A percentile compares a stretch with the other conserved stretches of the same genome.
phyloP scores from a whole-genome alignment of 805 yeast species.

The Ogataea salicorniae region DNA sequence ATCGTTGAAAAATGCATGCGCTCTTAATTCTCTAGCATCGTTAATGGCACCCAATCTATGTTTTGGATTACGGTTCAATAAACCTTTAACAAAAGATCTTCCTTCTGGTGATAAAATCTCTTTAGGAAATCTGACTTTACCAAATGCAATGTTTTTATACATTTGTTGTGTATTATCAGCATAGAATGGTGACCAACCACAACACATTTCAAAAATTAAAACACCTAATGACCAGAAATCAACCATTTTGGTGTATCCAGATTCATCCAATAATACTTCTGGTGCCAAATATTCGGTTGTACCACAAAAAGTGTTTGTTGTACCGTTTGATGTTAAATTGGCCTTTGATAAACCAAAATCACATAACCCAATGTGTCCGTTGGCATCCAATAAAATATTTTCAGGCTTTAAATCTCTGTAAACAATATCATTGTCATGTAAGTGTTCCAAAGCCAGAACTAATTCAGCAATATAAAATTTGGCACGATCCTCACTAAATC shows the following conservation, averaged over 20 bases:
- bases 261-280: constrained; percentile 89
- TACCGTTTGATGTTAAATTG: constrained; percentile 75
- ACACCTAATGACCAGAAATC: constrained; percentile 99
- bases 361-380: constrained; percentile 95
- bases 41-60: constrained; percentile 88
- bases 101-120: constrained; percentile 93
- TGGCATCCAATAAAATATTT: constrained; percentile 89
- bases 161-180: constrained; percentile 98
- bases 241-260: constrained; percentile 97
- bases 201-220: constrained; percentile 95
- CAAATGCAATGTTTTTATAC: constrained; percentile 98
- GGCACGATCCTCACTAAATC: constrained; percentile 89
- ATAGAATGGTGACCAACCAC: constrained; percentile 99
- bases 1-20: constrained; percentile 88
- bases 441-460: constrained; percentile 86
- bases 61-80: constrained; percentile 90
- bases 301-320: constrained; percentile 97
- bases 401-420: constrained; percentile 97
- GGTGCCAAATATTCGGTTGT: constrained; percentile 98
- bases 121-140: constrained; percentile 95
- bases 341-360: constrained; percentile 97
- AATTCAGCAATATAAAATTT: constrained; percentile 96
- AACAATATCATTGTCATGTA: constrained; percentile 93
- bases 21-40: constrained; percentile 89
- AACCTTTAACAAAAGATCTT: constrained; percentile 90